Evolutionary conservation across 2,329 filamentous ascomycete species (phyloP), one percentile per base, ranked within the genome.

Genomic region (Elsinoe perseae): DNA sequence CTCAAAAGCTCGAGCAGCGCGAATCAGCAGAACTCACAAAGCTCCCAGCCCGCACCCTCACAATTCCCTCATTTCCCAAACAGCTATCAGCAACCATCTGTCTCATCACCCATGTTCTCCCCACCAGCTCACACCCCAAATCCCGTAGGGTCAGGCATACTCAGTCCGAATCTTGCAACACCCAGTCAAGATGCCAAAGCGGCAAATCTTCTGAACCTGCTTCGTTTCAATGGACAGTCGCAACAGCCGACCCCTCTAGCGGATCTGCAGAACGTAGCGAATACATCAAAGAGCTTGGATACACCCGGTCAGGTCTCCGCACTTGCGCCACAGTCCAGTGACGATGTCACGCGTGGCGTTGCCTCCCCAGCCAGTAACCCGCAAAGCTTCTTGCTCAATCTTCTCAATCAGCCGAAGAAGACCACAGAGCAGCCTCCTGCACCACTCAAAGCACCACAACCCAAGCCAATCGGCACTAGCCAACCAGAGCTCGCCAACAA

Each of bases 311-410:
- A 34, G 16, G 28, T 28, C 7, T 20, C 18, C 4, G 48, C 30
- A 36, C 48, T 32, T n/a, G 25, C 48, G n/a, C 20, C 48, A 50
- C 20, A 52, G 42, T 46, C 59, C 30, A 21, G 10, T 28, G 43
- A 48, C n/a, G 18, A 10, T 20, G 48, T 9, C 48, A 21, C 30
- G 18, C 28, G 30, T 8, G 20, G 28, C 30, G 48, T 65, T 34
- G 61, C 66, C 12, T 62, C 63, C 16, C 61, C 69, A 34, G 61
- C 69, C 46, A 78, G 82, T 46, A 85, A 89, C 69, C 88, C 90
- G 3, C 87, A 95, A 70, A 85, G 92, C 61, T 87, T 93, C 66
- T 77, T 98, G 48, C 82, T 97, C 60, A 86, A 89, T 64, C 77
- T 97, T 58, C 80, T 98, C 61, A 93, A 90, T 66, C 84, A 86